Conservation (phyloP, 805 yeast species). For the Wickerhamiella sergipiensis region DNA sequence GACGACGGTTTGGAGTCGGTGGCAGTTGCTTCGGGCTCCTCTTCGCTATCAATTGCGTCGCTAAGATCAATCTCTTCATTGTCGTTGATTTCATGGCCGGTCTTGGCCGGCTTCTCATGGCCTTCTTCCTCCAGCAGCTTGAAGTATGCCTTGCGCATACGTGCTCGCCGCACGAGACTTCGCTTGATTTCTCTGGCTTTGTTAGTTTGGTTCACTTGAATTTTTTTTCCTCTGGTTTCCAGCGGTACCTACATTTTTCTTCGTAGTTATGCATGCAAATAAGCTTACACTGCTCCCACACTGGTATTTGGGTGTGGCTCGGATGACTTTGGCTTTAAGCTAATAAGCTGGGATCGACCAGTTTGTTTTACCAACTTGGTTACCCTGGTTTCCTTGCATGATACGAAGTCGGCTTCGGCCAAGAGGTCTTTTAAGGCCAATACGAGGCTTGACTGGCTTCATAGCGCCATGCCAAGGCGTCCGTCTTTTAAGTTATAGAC, state of each 20-base stretch:
- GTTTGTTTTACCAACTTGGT: neutral
- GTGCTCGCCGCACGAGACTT: slow-evolving; percentile 65
- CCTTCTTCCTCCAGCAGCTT: slow-evolving; percentile 68
- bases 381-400: neutral
- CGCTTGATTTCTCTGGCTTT: slow-evolving; percentile 54
- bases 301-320: no score
- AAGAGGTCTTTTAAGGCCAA: neutral
- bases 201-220: slow-evolving; percentile 6
- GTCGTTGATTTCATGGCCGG: slow-evolving; percentile 4
- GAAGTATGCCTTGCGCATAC: slow-evolving; percentile 68
- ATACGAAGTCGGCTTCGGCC: neutral
- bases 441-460: neutral
- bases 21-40: slow-evolving; percentile 12
- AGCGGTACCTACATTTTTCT: neutral
- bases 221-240: neutral
- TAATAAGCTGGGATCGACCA: no score
- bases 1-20: neutral
- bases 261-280: neutral
- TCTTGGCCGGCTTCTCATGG: slow-evolving; percentile 34
- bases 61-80: slow-evolving; percentile 6
- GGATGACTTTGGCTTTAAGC: no score
- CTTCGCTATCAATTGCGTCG: slow-evolving; percentile 11
- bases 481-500: neutral
- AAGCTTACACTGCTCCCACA: neutral
- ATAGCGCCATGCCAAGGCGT: neutral